Evolutionary conservation across 257 asterid genomes (phyloP), one percentile per base, ranked within the genome.

Genomic region (Solanum dulcamara): DNA sequence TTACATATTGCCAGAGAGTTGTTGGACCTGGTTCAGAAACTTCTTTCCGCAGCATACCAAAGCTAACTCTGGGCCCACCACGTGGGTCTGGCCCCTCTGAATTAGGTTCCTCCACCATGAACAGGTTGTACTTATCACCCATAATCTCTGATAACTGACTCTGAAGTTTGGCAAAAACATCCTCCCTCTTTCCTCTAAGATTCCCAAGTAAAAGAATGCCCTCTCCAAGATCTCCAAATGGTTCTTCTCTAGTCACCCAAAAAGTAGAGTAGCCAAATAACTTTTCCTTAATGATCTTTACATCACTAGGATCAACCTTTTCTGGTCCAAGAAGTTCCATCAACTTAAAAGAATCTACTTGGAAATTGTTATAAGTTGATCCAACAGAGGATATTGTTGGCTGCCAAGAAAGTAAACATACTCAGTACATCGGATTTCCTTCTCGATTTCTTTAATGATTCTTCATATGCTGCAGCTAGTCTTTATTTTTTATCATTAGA

Each of bases 51-150:
- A 95, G 90, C 96, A 95, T 82, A 80, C 99, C 98, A 90, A 95
- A 95, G 92, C 99, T 95, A 89, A 94, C 99, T 51, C 99, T 94
- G 85, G 99, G 97, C 85, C 98, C 99, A 89, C 99, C 99, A 86
- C 97, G 98, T 4, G 99, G 98, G 71, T 95, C 99, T 83, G 87
- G 92, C 86, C 91, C 98, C 87, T 94, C 97, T 64, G 99, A 93
- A 90, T 94, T 90, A 67, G 99, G 99, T 88, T 95, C 99, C 92
- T 95, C 99, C 83, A 94, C 98, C 99, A 95, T 94, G 89, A 95
- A 95, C 59, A 95, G 87, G 84, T 94, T 95, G 91, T 95, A 95
- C 88, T 94, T 95, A 85, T 94, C 96, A 74, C 99, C 97, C 97
- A 91, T 92, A 53, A 92, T 89, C 83, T 93, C 99, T 60, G 87